These are phyloP conservation scores for Limnanthes douglasii DNA, from an alignment of 345 rosid genomes.

Conservation along the genomic window DNA sequence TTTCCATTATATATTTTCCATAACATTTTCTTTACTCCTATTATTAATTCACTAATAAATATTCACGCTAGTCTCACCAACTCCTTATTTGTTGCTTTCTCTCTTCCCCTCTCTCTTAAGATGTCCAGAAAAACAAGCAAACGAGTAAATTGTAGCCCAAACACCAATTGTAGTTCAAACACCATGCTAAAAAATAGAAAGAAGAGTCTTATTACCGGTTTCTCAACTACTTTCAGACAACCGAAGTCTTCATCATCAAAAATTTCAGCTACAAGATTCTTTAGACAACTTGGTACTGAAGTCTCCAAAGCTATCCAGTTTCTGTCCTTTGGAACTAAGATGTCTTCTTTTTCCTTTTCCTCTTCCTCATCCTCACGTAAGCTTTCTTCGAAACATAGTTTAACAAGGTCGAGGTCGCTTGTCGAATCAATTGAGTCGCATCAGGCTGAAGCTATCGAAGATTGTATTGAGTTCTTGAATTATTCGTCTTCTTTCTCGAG, in stretches of 20 bases:
- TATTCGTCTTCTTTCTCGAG: conserved; percentile 55
- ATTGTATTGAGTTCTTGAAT: conserved; percentile 85
- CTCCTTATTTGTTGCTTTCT: too few species aligned
- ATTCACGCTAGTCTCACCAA: too few species aligned
- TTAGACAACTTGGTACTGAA: conserved; percentile 41
- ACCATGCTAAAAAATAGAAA: conserved; percentile 16
- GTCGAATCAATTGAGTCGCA: conserved; percentile 63
- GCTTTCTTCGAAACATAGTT: conserved; percentile 24
- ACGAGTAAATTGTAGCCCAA: conserved; percentile 57
- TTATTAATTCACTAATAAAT: too few species aligned
- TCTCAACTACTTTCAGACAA: too few species aligned
- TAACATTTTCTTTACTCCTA: too few species aligned
- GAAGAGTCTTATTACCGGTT: conserved; percentile 24
- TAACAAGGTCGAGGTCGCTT: conserved; percentile 61
- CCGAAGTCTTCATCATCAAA: conserved; percentile 21
- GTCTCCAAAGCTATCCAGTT: conserved; percentile 34
- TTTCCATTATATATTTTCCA: too few species aligned
- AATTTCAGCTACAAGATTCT: conserved; percentile 27
- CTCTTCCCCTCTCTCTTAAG: too few species aligned
- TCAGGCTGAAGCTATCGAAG: conserved; percentile 75
- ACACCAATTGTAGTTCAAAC: conserved; percentile 17
- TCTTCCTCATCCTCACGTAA: conserved; percentile 17
- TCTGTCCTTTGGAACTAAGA: conserved; percentile 25
- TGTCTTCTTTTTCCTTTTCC: conserved; percentile 4
- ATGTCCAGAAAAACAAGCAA: conserved; percentile 56